Base-by-base conservation (phyloP, 805 yeast species). In the Metschnikowia lachancei region DNA sequence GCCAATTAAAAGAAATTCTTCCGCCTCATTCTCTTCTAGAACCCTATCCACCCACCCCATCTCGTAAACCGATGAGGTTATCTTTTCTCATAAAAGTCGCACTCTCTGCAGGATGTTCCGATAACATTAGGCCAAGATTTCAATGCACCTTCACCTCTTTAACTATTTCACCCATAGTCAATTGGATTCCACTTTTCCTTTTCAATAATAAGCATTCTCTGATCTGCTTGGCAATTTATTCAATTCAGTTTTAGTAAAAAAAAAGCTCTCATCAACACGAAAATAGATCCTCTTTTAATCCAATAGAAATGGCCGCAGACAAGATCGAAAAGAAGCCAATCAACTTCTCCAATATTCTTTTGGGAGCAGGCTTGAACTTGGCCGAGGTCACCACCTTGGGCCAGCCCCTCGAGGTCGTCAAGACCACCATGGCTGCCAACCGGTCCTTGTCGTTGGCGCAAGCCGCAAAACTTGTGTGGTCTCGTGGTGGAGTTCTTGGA, bases 381-480 rank as follows among this genome's bases (percentile, higher is more conserved):
- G 87, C 88, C 47, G 51, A 57, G 67, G 97, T 84, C 44, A 86
- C 97, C 52, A 85, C 97, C 11, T 76, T 94, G 57, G 99, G 99
- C 46, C 99, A 94, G 69, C 99, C 99, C 11, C 74, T 94, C 52
- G 99, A 94, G 72, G 99, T 94, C 43, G 76, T 82, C 62, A 94
- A 92, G 73, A 92, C 99, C 46, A 94, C 99, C 8, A 91, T 94
- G 96, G 98, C 98, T 34, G 98, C 99, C 43, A 89, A 94, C 73
- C 78, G 99, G 64, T 72, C 76, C 26, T 74, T 92, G 50, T 64
- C 82, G 2, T 71, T 94, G 52, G 56, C 80, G 10, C 82, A 82
- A 56, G 87, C 96, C 22, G 76, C 83, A 43, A 76, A 76, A 48
- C 75, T 81, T 34, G 91, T 94, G 51, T 89, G 95, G 94, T 77